Evolutionary conservation across 768 basidiomycete species (phyloP).

Genomic region (Asterophora lycoperdoides): DNA sequence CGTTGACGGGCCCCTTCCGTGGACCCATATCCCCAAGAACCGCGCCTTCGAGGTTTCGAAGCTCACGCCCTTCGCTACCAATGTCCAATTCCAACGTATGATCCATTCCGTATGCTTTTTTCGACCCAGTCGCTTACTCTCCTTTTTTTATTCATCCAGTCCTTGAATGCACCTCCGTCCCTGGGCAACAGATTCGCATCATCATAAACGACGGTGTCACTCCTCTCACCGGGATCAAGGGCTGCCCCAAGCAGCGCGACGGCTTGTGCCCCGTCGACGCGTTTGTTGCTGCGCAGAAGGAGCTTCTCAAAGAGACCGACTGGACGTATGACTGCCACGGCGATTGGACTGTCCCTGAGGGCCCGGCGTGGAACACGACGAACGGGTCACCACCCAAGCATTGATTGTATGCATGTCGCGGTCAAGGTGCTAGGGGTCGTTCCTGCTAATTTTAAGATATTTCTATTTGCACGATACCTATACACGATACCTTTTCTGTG

Average conservation of each 20-base stretch:
- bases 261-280: constrained; percentile 74
- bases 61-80: constrained; percentile 84
- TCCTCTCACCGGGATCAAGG: constrained; percentile 72
- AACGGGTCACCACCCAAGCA: constrained; percentile 56
- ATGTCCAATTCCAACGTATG: constrained; percentile 84
- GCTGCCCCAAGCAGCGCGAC: constrained; percentile 66
- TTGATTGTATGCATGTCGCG: too few species aligned
- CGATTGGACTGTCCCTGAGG: constrained; percentile 68
- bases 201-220: constrained; percentile 87
- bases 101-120: constrained; percentile 7
- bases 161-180: constrained; percentile 50
- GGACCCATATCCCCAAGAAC: constrained; percentile 61
- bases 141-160: constrained; percentile 36
- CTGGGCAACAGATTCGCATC: constrained; percentile 65
- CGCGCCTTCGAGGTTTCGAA: constrained; percentile 71
- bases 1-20: constrained; percentile 66
- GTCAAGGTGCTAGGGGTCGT: too few species aligned
- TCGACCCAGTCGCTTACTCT: constrained; percentile 12
- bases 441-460: too few species aligned
- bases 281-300: constrained; percentile 68
- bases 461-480: too few species aligned
- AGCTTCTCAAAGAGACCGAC: constrained; percentile 60
- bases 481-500: too few species aligned
- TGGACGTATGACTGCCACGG: constrained; percentile 76
- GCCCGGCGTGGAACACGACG: constrained; percentile 66